Evolutionary conservation across 1,284 basidiomycete genomes (phyloP), one percentile per base, ranked within the genome.

Genomic region (Moniliella sp.): DNA sequence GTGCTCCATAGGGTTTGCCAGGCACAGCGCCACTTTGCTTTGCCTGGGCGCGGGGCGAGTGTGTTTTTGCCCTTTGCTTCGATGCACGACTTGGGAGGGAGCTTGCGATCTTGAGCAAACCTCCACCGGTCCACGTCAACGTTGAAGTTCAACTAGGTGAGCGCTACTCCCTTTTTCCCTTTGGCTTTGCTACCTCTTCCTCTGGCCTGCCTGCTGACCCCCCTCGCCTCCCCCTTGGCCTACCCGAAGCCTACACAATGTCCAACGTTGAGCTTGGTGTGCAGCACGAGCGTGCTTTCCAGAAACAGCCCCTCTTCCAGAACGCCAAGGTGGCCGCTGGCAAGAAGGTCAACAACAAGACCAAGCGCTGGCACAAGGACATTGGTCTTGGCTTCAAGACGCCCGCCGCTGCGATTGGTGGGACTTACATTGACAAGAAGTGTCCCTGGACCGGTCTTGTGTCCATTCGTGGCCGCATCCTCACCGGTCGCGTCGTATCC

Each of bases 401-500:
- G 36, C 91, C 91, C 39, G 57, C 74, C 56, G 88, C 94, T 61
- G 91, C 91, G 41, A 82, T 97, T 63, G 82, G 74, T 48, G 91
- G 86, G 59, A 79, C 80, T 53, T 99, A 97, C 70, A 82, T 97
- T 62, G 88, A 99, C 75, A 97, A 97, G 72, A 99, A 99, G 70
- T 97, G 86, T 70, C 86, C 86, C 31, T 93, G 88, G 72, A 86
- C 81, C 50, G 31, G 31, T 26, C 13, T 11, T 9, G 25, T 32
- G 9, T 94, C 91, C 38, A 97, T 99, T 66, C 88, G 91, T 65
- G 91, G 91, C 43, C 88, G 91, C 62, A 94, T 99, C 67, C 69
- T 99, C 50, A 88, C 83, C 39, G 91, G 91, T 65, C 79, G 78
- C 64, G 86, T 97, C 48, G 70, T 97, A 38, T 94, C 88, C 47